phyloP scores from a whole-genome alignment of 805 yeast genomes.

The Wickerhamomyces bisporus region DNA sequence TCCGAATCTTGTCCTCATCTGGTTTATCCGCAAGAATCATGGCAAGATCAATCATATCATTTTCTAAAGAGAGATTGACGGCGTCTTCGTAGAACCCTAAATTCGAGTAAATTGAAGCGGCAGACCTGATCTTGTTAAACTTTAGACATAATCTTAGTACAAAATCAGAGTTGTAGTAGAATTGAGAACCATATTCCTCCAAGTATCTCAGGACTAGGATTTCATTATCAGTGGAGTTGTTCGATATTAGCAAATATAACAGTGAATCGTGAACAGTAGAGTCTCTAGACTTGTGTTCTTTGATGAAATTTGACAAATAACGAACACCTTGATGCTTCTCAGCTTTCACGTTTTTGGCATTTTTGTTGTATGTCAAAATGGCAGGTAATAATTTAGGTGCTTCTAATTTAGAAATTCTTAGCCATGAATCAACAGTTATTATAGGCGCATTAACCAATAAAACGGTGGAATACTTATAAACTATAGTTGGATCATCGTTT shows the following conservation, averaged over 20 bases:
- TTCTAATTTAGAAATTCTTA: constrained; percentile 48
- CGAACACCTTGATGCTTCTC: constrained; percentile 59
- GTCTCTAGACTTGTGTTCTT: constrained; percentile 37
- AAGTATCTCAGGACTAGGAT: constrained; percentile 45
- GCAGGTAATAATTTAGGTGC: constrained; percentile 71
- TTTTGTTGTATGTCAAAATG: constrained; percentile 59
- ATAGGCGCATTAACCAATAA: constrained; percentile 63
- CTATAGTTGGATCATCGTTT: constrained; percentile 40
- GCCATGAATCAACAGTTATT: constrained; percentile 76
- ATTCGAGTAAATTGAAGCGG: constrained; percentile 67
- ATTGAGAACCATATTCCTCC: constrained; percentile 33
- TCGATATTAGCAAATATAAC: constrained; percentile 55
- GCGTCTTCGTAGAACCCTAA: constrained; percentile 77
- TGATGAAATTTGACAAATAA: constrained; percentile 53
- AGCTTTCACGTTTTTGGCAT: constrained; percentile 32
- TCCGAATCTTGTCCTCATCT: constrained; percentile 49
- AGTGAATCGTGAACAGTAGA: constrained; percentile 62
- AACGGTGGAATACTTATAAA: constrained; percentile 66
- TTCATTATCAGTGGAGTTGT: constrained; percentile 33
- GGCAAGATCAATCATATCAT: constrained; percentile 55
- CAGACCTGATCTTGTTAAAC: constrained; percentile 53
- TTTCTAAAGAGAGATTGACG: constrained; percentile 61
- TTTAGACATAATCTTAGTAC: constrained; percentile 68
- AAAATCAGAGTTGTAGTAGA: constrained; percentile 64
- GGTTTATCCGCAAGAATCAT: constrained; percentile 51